Percentiles rank a stretch among this genome's conserved stretches.
Evolutionary conservation across 345 rosid species (phyloP).

Genomic region (Sonneratia caseolaris): DNA sequence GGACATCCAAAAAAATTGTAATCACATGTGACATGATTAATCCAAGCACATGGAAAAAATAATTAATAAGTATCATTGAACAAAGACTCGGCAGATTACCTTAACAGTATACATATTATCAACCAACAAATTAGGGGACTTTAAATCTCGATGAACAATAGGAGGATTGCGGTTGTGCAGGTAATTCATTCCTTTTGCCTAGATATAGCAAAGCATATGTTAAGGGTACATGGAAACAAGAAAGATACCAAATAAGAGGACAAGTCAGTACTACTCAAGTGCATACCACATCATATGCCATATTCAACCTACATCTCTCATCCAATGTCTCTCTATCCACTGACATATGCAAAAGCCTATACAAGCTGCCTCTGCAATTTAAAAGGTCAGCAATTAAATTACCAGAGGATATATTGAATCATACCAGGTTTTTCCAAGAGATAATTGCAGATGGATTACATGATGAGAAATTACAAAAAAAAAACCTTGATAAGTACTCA

Average conservation of each 20-base stretch:
- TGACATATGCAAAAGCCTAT: conserved; percentile 78
- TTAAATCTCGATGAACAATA: conserved; percentile 91
- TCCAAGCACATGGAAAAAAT: neutral
- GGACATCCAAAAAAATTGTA: neutral
- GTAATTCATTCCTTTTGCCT: conserved; percentile 99
- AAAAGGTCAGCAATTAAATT: conserved; percentile 7
- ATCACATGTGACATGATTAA: neutral
- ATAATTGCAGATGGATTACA: neutral
- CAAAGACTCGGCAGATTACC: conserved; percentile 20
- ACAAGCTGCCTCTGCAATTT: conserved; percentile 88
- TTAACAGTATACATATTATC: conserved; percentile 95
- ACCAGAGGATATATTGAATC: neutral
- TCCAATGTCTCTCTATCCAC: conserved; percentile 76
- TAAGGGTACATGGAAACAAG: conserved; percentile 2
- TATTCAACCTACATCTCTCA: conserved; percentile 79
- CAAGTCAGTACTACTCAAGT: conserved; percentile 6
- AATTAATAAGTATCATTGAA: neutral
- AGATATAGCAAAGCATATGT: conserved; percentile 6
- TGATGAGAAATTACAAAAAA: conserved; percentile 12
- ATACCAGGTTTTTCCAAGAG: neutral
- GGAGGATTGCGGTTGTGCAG: conserved; percentile 94
- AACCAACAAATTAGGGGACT: conserved; percentile 95
- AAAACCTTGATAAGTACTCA: conserved; percentile 81
- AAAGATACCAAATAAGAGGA: conserved; percentile 9
- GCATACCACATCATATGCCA: conserved; percentile 98